phyloP scores from a whole-genome alignment of 179 eudicot genomes.

The Pouteria campechiana region DNA sequence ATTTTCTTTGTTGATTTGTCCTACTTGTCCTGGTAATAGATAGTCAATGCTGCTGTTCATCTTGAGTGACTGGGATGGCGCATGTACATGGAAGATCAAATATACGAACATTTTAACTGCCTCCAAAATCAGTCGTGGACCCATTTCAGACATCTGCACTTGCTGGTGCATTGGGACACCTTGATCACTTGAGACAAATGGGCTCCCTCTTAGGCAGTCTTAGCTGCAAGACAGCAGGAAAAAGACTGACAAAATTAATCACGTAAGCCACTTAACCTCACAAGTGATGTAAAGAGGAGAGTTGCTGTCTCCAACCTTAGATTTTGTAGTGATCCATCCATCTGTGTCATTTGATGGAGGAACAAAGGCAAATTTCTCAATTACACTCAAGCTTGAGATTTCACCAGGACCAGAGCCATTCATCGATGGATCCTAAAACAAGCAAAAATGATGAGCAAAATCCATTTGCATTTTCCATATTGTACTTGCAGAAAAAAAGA shows the following conservation, averaged over 20 bases:
- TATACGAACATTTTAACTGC: too few species aligned
- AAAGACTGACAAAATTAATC: not conserved
- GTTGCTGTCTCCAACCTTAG: constrained; percentile 37
- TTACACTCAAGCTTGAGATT: constrained; percentile 16
- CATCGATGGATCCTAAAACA: constrained; percentile 25
- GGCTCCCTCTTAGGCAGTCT: constrained; percentile 35
- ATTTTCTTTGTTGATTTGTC: too few species aligned
- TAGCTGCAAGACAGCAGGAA: constrained; percentile 39
- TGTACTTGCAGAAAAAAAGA: not conserved
- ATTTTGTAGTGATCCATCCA: constrained; percentile 72
- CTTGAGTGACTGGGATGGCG: too few species aligned
- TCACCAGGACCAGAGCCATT: constrained; percentile 8
- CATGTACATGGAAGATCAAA: too few species aligned
- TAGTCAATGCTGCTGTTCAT: too few species aligned
- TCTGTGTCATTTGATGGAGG: constrained; percentile 32
- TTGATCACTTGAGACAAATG: not conserved
- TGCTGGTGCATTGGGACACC: too few species aligned
- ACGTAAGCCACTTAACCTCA: not conserved
- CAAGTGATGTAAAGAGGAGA: not conserved
- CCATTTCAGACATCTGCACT: too few species aligned
- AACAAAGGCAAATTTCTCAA: constrained; percentile 44
- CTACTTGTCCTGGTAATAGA: too few species aligned
- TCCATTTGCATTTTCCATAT: not conserved
- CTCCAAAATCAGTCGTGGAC: too few species aligned
- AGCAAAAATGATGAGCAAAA: constrained; percentile 11